Conservation (phyloP, 1,284 basidiomycete genomes). For the Moesziomyces antarcticus region DNA sequence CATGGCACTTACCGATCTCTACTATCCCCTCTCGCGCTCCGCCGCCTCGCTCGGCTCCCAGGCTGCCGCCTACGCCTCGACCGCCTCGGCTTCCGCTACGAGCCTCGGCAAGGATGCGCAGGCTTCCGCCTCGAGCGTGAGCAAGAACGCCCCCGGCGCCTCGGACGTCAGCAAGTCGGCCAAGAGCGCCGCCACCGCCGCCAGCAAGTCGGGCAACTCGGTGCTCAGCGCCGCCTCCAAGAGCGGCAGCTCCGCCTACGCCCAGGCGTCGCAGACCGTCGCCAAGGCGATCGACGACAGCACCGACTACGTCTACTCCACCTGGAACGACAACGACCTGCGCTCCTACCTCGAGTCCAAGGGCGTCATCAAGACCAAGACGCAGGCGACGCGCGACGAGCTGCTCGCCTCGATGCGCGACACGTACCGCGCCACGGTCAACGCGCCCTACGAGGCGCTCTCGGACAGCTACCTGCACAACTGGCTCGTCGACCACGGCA, state of each 20-base stretch:
- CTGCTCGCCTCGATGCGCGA: slow-evolving; percentile 52
- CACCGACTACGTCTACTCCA: slow-evolving; percentile 65
- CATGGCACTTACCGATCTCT: slow-evolving; percentile 53
- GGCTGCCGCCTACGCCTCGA: slow-evolving; percentile 47
- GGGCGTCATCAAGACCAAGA: slow-evolving; percentile 59
- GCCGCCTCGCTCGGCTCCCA: slow-evolving; percentile 45
- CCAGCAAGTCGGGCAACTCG: slow-evolving; percentile 43
- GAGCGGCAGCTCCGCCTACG: slow-evolving; percentile 45
- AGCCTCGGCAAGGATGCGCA: slow-evolving; percentile 17
- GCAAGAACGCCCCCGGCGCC: slow-evolving; percentile 34
- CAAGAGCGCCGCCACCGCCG: slow-evolving; percentile 46
- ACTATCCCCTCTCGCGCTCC: slow-evolving; percentile 53
- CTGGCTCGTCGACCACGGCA: slow-evolving; percentile 65
- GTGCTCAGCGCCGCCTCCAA: slow-evolving; percentile 47
- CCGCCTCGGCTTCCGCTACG: slow-evolving; percentile 22
- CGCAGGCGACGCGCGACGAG: slow-evolving; percentile 55
- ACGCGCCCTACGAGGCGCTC: slow-evolving; percentile 62
- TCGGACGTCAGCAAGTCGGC: slow-evolving; percentile 38
- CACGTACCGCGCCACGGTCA: slow-evolving; percentile 57
- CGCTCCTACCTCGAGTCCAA: slow-evolving; percentile 54
- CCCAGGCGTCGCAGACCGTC: slow-evolving; percentile 50
- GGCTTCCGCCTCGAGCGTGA: slow-evolving; percentile 27
- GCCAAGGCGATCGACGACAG: slow-evolving; percentile 50
- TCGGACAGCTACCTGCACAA: slow-evolving; percentile 64
- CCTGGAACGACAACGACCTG: slow-evolving; percentile 61